Conservation (phyloP, 768 basidiomycete species). For the Steccherinum ochraceum region DNA sequence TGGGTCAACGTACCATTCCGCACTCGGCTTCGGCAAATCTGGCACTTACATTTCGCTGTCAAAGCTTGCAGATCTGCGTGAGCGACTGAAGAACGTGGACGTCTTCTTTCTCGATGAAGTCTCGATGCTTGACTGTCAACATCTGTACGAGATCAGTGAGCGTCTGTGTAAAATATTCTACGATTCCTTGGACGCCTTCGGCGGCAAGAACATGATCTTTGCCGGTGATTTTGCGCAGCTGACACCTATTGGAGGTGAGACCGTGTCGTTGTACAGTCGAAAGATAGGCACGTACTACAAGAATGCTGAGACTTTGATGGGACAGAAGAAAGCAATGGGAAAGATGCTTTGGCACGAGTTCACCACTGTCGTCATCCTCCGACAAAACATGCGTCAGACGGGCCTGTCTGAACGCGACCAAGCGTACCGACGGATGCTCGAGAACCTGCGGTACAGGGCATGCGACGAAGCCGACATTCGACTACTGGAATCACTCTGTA, state of each 20-base stretch:
- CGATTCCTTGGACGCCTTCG: conserved; percentile 21
- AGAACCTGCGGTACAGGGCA: conserved; percentile 33
- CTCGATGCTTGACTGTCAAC: conserved; percentile 32
- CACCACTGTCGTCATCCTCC: conserved; percentile 14
- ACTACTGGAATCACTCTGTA: conserved; percentile 22
- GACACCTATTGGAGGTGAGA: conserved; percentile 15
- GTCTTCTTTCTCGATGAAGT: conserved; percentile 39
- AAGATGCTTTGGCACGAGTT: conserved; percentile 15
- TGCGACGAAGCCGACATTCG: conserved; percentile 33
- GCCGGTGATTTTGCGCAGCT: conserved; percentile 43
- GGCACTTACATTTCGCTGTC: not conserved
- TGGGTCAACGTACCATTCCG: conserved; percentile 19
- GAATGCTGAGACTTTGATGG: not conserved
- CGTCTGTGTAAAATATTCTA: conserved; percentile 14
- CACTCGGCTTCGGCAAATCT: conserved; percentile 5
- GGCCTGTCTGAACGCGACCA: conserved; percentile 17
- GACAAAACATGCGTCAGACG: conserved; percentile 15
- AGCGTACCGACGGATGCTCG: conserved; percentile 23
- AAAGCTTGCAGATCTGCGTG: not conserved
- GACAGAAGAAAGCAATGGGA: conserved; percentile 8
- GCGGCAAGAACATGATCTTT: conserved; percentile 36
- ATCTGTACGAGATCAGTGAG: conserved; percentile 21
- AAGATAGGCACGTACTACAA: not conserved
- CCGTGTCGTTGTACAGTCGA: not conserved
- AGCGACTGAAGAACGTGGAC: conserved; percentile 21